Evolutionary conservation across 2,329 filamentous ascomycete species (phyloP).

Genomic region (Colletotrichum phormii): DNA sequence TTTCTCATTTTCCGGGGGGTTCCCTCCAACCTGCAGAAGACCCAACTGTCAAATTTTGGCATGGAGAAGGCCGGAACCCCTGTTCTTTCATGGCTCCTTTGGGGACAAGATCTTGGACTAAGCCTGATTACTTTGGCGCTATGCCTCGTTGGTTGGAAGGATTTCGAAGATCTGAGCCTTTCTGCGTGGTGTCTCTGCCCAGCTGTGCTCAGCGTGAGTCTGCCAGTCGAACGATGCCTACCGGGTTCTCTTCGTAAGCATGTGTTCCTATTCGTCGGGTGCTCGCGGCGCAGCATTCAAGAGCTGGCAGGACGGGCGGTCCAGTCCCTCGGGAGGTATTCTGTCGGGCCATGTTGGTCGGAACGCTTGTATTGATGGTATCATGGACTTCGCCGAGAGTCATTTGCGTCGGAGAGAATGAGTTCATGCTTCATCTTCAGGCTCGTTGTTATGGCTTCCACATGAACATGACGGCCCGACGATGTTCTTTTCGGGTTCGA

Average conservation of each 20-base stretch:
- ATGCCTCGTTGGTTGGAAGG: conserved; percentile 15
- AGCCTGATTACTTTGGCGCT: not conserved
- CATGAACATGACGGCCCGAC: not conserved
- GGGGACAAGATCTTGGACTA: conserved; percentile 2
- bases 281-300: conserved; percentile 13
- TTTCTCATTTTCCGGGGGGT: not conserved
- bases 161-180: conserved; percentile 11
- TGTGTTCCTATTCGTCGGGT: not conserved
- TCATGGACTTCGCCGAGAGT: conserved; percentile 18
- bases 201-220: conserved; percentile 13
- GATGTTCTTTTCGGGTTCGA: not conserved
- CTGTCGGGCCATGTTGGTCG: not conserved
- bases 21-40: not conserved
- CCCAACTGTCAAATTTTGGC: not conserved
- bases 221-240: conserved; percentile 25
- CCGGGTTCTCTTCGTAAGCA: conserved; percentile 22
- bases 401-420: not conserved
- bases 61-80: not conserved
- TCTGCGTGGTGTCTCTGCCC: conserved; percentile 7
- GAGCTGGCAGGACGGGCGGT: not conserved
- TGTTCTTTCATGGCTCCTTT: conserved; percentile 24
- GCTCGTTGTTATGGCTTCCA: not conserved
- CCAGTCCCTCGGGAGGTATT: conserved; percentile 15
- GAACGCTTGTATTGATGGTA: not conserved
- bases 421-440: not conserved